Evolutionary conservation across 208 protist genomes (phyloP).

Genomic region (Leishmania martiniquensis): DNA sequence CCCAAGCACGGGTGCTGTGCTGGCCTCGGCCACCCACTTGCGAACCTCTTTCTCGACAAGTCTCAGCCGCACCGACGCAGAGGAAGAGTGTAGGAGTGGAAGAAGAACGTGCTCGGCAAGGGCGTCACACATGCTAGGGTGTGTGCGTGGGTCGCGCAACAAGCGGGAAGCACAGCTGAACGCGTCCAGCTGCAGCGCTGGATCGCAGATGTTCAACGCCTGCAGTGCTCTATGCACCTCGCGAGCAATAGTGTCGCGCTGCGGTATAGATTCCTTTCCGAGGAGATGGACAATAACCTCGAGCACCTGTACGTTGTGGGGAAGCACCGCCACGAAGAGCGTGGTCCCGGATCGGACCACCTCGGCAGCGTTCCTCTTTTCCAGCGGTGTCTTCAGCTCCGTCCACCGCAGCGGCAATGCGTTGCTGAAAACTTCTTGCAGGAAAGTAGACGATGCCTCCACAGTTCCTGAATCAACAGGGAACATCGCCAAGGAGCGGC

Average conservation of each 20-base stretch:
- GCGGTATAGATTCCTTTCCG: slow-evolving; percentile 35
- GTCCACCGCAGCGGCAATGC: slow-evolving; percentile 62
- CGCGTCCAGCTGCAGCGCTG: slow-evolving; percentile 25
- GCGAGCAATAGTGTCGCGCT: slow-evolving; percentile 10
- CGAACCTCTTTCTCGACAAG: slow-evolving; percentile 47
- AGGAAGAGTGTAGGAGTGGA: slow-evolving; percentile 34
- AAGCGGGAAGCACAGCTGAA: slow-evolving; percentile 3
- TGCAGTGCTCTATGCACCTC: slow-evolving; percentile 24
- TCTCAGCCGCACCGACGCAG: slow-evolving; percentile 5
- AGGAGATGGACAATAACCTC: slow-evolving; percentile 48
- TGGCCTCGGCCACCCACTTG: slow-evolving; percentile 33
- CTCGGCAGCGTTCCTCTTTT: slow-evolving; percentile 22
- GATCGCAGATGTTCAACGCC: slow-evolving; percentile 3
- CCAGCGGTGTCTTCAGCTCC: slow-evolving; percentile 39
- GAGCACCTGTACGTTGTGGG: slow-evolving; percentile 24
- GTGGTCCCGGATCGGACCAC: slow-evolving; percentile 37
- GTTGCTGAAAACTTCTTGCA: slow-evolving; percentile 30
- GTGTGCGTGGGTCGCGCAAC: slow-evolving; percentile 1
- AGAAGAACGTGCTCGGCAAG: slow-evolving; percentile 48
- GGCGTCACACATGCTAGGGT: slow-evolving; percentile 37
- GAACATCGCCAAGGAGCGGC: not conserved
- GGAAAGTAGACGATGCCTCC: slow-evolving; percentile 3
- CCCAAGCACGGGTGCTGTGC: not conserved
- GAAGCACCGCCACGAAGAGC: slow-evolving; percentile 20
- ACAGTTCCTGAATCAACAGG: not conserved